Percentiles rank a stretch among this genome's conserved stretches.
Conservation (phyloP, 2,329 filamentous ascomycete genomes). For the Stemphylium lycopersici region DNA sequence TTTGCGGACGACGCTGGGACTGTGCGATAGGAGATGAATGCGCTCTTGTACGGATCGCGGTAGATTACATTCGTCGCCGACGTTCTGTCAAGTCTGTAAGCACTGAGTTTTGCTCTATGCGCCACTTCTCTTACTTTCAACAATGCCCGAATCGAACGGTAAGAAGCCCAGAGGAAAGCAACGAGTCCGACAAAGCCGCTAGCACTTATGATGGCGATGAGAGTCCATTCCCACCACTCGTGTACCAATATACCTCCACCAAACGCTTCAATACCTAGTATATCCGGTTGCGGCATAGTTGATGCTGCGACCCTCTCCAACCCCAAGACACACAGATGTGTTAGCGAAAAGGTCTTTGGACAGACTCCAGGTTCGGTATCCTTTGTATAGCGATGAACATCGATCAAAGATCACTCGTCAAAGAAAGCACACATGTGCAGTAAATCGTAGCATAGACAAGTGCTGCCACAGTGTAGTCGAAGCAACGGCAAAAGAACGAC, state of each 20-base stretch:
- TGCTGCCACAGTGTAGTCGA: conserved; percentile 6
- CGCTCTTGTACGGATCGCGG: conserved; percentile 40
- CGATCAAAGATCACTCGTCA: conserved; percentile 1
- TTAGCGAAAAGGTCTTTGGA: not conserved
- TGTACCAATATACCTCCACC: conserved; percentile 24
- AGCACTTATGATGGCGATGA: conserved; percentile 40
- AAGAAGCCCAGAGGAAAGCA: conserved; percentile 36
- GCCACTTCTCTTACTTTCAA: conserved; percentile 28
- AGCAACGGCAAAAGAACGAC: conserved; percentile 10
- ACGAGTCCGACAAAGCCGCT: conserved; percentile 37
- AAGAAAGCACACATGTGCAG: not conserved
- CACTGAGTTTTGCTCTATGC: not conserved
- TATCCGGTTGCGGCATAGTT: conserved; percentile 20
- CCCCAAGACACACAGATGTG: not conserved
- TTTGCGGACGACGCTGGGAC: conserved; percentile 25
- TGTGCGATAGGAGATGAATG: conserved; percentile 34
- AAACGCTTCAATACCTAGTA: conserved; percentile 42
- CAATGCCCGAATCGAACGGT: conserved; percentile 23
- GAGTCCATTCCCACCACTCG: conserved; percentile 44
- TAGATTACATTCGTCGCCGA: conserved; percentile 21
- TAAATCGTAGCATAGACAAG: conserved; percentile 29
- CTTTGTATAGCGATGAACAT: not conserved
- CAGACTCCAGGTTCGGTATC: not conserved
- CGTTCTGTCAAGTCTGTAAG: conserved; percentile 24
- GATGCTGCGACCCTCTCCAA: not conserved